Evolutionary conservation across 352 stramenopile genomes (phyloP).

Genomic region (Blastocystis sp.): DNA sequence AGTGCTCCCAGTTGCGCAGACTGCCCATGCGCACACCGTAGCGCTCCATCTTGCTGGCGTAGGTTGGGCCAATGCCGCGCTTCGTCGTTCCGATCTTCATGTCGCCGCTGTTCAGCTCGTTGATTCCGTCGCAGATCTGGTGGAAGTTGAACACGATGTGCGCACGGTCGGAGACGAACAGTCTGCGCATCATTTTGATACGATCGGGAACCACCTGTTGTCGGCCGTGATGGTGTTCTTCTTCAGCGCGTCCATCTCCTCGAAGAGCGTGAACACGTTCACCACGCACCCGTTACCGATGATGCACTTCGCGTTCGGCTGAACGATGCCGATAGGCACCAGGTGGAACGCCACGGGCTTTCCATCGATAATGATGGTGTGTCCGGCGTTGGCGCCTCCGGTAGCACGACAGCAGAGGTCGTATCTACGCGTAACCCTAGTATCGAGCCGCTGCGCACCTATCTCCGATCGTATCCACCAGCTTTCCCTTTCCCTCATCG

Average conservation of each 20-base stretch:
- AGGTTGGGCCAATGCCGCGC: conserved; percentile 94
- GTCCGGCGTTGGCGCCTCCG: conserved; percentile 92
- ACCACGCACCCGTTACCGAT: conserved; percentile 97
- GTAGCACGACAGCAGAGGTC: conserved; percentile 70
- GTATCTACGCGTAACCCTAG: conserved; percentile 48
- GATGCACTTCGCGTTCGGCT: conserved; percentile 88
- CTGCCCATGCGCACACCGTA: conserved; percentile 94
- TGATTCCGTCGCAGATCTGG: conserved; percentile 83
- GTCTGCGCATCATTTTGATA: conserved; percentile 80
- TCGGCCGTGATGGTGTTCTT: conserved; percentile 11
- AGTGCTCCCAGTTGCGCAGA: conserved; percentile 80
- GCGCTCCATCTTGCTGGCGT: conserved; percentile 94
- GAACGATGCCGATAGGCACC: conserved; percentile 93
- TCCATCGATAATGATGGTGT: conserved; percentile 95
- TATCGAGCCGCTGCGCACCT: conserved; percentile 70
- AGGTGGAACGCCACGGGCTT: conserved; percentile 99
- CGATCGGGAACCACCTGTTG: conserved; percentile 74
- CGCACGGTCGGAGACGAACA: conserved; percentile 93
- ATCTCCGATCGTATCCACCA: conserved; percentile 84
- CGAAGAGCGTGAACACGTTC: conserved; percentile 90
- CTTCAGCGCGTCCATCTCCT: conserved; percentile 82
- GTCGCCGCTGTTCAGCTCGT: conserved; percentile 72
- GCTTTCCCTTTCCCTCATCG: conserved; percentile 98
- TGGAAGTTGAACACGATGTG: conserved; percentile 98
- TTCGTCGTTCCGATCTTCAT: conserved; percentile 84